These are phyloP conservation scores for Leucoagaricus sp. DNA, from an alignment of 1,284 basidiomycete genomes.

Conservation along the genomic window DNA sequence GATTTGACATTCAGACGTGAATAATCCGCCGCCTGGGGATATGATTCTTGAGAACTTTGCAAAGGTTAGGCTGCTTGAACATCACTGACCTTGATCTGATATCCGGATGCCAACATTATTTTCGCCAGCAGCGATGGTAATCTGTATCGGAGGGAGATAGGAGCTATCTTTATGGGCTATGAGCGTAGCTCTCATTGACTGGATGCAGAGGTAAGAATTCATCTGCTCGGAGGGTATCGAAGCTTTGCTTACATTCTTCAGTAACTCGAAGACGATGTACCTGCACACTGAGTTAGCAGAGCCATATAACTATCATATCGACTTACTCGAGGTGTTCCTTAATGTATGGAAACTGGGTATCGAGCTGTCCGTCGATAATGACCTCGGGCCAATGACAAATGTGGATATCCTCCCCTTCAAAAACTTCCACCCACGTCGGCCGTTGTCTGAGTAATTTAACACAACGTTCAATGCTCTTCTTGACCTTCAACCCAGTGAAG, in stretches of 20 bases:
- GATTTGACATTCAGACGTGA: conserved; percentile 48
- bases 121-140: conserved; percentile 73
- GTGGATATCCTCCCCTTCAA: conserved; percentile 32
- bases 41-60: neutral
- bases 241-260: conserved; percentile 72
- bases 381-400: conserved; percentile 61
- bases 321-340: conserved; percentile 84
- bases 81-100: conserved; percentile 75
- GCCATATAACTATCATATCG: neutral
- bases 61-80: neutral
- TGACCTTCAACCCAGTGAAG: conserved; percentile 73
- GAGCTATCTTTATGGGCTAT: conserved; percentile 45
- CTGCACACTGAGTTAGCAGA: conserved; percentile 57
- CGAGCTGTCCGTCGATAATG: conserved; percentile 71
- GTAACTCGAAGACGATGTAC: conserved; percentile 86
- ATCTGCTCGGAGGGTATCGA: conserved; percentile 2
- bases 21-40: conserved; percentile 66
- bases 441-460: conserved; percentile 56
- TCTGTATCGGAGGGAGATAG: conserved; percentile 58
- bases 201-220: conserved; percentile 9
- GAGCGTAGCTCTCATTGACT: conserved; percentile 73
- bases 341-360: conserved; percentile 82
- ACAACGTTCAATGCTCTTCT: conserved; percentile 72
- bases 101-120: conserved; percentile 78
- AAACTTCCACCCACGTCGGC: conserved; percentile 45